Evolutionary conservation across 1,139 yeast genomes (phyloP).

Genomic region (Saccharomyces pastorianus): DNA sequence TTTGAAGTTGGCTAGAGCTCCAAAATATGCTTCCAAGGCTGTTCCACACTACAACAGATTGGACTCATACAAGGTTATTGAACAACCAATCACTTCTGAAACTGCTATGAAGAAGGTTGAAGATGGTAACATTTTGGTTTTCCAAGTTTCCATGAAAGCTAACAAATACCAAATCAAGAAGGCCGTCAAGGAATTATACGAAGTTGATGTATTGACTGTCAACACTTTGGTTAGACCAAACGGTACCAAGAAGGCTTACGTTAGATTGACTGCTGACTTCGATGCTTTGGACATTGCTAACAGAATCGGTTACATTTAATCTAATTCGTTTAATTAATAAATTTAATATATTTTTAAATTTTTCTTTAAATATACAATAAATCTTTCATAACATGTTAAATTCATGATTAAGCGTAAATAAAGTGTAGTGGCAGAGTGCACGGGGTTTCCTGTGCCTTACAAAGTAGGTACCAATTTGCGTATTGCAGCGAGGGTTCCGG

Average conservation of each 20-base stretch:
- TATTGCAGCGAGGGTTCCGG: background rate
- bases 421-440: background rate
- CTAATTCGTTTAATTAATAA: slow-evolving; percentile 11
- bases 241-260: slow-evolving; percentile 99
- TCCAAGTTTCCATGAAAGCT: slow-evolving; percentile 94
- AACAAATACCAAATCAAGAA: slow-evolving; percentile 97
- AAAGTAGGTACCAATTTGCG: background rate
- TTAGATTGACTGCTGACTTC: slow-evolving; percentile 97
- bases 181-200: slow-evolving; percentile 97
- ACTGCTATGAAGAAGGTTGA: slow-evolving; percentile 99
- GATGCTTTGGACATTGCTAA: slow-evolving; percentile 99
- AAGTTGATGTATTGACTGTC: slow-evolving; percentile 87
- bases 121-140: slow-evolving; percentile 97
- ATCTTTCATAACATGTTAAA: background rate
- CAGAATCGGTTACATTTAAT: slow-evolving; percentile 97
- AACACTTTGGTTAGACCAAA: slow-evolving; percentile 97
- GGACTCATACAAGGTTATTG: slow-evolving; percentile 92
- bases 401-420: background rate
- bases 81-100: slow-evolving; percentile 95
- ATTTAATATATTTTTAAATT: background rate
- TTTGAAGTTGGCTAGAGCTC: slow-evolving; percentile 84
- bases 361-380: slow-evolving; percentile 3
- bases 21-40: slow-evolving; percentile 92
- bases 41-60: slow-evolving; percentile 97
- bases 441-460: background rate